phyloP scores from a whole-genome alignment of 352 stramenopile genomes.

The Globisporangium acanthophoron region DNA sequence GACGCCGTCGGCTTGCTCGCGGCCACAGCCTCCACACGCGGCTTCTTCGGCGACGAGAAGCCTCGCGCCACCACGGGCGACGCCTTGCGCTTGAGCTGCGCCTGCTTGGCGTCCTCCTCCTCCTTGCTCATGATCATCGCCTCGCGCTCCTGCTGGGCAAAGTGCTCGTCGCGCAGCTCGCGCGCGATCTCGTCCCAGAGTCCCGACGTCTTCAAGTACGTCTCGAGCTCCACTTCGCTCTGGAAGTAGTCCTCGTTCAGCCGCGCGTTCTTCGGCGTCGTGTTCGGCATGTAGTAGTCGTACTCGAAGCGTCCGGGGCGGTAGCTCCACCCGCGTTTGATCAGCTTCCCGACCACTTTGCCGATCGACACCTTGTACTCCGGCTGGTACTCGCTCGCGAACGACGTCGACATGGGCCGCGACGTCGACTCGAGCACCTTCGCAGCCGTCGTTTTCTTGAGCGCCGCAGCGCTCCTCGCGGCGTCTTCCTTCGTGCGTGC shows the following conservation, averaged over 20 bases:
- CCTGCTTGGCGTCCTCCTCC: conserved; percentile 7
- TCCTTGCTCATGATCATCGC: conserved; percentile 22
- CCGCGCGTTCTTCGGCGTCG: conserved; percentile 38
- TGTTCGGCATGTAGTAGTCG: conserved; percentile 75
- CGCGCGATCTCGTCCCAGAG: conserved; percentile 55
- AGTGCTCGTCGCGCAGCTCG: conserved; percentile 31
- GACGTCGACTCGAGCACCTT: conserved; percentile 1
- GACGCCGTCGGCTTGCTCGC: not conserved
- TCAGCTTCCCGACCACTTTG: conserved; percentile 47
- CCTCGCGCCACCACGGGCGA: conserved; percentile 8
- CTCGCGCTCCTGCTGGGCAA: conserved; percentile 17
- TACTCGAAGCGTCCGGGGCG: conserved; percentile 75
- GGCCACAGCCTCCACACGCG: conserved; percentile 1
- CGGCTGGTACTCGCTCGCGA: conserved; percentile 7
- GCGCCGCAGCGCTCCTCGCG: not conserved
- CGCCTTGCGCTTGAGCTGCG: conserved; percentile 22
- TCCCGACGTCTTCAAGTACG: conserved; percentile 55
- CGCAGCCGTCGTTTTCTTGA: not conserved
- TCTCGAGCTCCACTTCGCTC: conserved; percentile 54
- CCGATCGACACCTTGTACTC: conserved; percentile 48
- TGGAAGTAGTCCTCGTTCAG: conserved; percentile 77
- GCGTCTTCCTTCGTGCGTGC: not conserved
- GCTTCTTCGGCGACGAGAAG: conserved; percentile 7
- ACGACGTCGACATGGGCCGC: not conserved
- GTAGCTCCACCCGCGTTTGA: conserved; percentile 59